Conservation (phyloP, 1,139 yeast genomes). For the Geotrichum aggregatum region DNA sequence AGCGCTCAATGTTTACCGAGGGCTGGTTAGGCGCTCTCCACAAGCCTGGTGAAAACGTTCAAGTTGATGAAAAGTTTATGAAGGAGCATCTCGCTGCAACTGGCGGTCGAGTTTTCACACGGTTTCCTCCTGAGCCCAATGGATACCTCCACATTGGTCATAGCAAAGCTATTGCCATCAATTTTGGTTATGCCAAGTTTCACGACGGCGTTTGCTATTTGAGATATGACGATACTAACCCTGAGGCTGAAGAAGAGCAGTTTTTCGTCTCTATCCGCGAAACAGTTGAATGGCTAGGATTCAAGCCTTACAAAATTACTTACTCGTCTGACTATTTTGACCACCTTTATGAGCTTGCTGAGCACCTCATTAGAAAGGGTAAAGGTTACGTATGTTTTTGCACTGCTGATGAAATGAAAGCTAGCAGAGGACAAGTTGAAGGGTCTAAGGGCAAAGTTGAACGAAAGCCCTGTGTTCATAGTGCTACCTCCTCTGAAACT, state of each 20-base stretch:
- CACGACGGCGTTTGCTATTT: constrained; percentile 83
- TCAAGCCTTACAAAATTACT: constrained; percentile 86
- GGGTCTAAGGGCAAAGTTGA: constrained; percentile 94
- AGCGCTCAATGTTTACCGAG: constrained; percentile 83
- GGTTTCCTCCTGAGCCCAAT: constrained; percentile 98
- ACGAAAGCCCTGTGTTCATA: constrained; percentile 75
- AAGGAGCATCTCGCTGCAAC: constrained; percentile 72
- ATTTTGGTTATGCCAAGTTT: constrained; percentile 88
- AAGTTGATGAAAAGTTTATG: constrained; percentile 79
- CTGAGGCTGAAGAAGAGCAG: constrained; percentile 95
- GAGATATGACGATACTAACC: constrained; percentile 96
- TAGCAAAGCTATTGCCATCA: constrained; percentile 94
- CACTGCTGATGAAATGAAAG: constrained; percentile 85
- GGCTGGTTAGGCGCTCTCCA: constrained; percentile 95
- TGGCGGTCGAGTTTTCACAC: constrained; percentile 77
- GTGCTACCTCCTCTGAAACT: constrained; percentile 65
- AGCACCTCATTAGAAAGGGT: constrained; percentile 61
- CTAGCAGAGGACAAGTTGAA: constrained; percentile 80
- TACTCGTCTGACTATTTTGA: constrained; percentile 96
- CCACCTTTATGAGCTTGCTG: constrained; percentile 80
- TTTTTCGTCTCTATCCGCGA: constrained; percentile 79
- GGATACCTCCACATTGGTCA: constrained; percentile 97
- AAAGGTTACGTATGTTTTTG: constrained; percentile 91
- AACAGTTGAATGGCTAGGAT: constrained; percentile 91
- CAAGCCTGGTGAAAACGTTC: constrained; percentile 93